These are phyloP conservation scores for Trichosporon asahii DNA, from an alignment of 1,284 basidiomycete genomes.

Conservation along the genomic window DNA sequence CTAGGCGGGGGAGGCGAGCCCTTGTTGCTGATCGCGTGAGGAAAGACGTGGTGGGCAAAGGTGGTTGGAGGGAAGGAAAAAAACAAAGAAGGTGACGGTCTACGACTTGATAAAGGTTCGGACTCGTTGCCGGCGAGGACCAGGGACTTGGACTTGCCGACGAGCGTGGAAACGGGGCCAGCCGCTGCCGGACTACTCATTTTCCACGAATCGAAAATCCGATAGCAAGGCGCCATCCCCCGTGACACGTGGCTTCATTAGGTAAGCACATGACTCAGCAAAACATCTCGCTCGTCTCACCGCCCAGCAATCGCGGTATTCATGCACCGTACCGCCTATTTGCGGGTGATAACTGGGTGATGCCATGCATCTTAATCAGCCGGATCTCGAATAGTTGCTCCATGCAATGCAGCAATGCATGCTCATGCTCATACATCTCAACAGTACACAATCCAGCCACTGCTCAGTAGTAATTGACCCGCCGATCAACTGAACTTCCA, in stretches of 20 bases:
- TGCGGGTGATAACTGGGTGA: neutral
- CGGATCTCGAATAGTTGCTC: neutral
- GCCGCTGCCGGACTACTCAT: neutral
- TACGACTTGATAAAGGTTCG: neutral
- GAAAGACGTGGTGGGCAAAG: slow-evolving; percentile 14
- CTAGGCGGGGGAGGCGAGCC: slow-evolving; percentile 6
- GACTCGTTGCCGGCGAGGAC: slow-evolving; percentile 7
- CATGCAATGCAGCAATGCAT: neutral
- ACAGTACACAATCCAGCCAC: neutral
- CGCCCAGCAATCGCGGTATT: neutral
- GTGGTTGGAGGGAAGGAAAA: neutral
- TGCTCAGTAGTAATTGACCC: neutral
- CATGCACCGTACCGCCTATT: neutral
- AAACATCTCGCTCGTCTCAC: too few relatives aligned
- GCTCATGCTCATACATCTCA: slow-evolving; percentile 5
- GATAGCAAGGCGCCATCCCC: slow-evolving; percentile 6
- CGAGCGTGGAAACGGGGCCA: neutral
- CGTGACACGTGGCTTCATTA: neutral
- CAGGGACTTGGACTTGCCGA: neutral
- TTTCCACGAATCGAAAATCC: slow-evolving; percentile 8
- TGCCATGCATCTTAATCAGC: slow-evolving; percentile 9
- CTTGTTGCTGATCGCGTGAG: neutral
- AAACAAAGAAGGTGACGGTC: neutral
- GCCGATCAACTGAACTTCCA: slow-evolving; percentile 51
- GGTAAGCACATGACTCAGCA: slow-evolving; percentile 9